Evolutionary conservation across 768 basidiomycete genomes (phyloP).

Genomic region (Boletales sp.): DNA sequence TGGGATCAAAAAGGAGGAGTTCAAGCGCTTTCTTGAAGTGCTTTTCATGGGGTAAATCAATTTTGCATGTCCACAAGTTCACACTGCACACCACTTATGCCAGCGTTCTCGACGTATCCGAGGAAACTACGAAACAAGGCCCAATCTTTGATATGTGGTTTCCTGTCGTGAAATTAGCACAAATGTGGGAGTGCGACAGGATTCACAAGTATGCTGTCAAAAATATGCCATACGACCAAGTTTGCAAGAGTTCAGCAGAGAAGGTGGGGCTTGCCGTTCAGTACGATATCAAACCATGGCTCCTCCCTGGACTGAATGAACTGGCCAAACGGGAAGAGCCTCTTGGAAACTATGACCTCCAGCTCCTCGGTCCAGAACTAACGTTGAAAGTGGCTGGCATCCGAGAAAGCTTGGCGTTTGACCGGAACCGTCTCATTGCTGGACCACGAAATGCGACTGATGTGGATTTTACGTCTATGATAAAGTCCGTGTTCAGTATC

Average conservation of each 20-base stretch:
- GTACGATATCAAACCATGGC: slow-evolving; percentile 33
- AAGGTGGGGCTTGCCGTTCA: slow-evolving; percentile 30
- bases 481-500: slow-evolving; percentile 8
- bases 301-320: slow-evolving; percentile 26
- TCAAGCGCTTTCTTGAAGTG: slow-evolving; percentile 22
- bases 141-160: slow-evolving; percentile 31
- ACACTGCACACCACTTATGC: neutral
- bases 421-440: neutral
- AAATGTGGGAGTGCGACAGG: slow-evolving; percentile 35
- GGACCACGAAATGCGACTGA: neutral
- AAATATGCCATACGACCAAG: slow-evolving; percentile 18
- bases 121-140: neutral
- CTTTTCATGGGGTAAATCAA: slow-evolving; percentile 16
- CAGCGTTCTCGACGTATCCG: neutral
- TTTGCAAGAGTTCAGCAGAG: slow-evolving; percentile 13
- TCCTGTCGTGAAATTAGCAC: slow-evolving; percentile 36
- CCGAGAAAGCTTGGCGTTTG: slow-evolving; percentile 13
- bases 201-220: slow-evolving; percentile 30
- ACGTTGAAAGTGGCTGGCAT: slow-evolving; percentile 20
- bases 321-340: slow-evolving; percentile 17
- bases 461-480: slow-evolving; percentile 15
- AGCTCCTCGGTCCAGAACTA: slow-evolving; percentile 13
- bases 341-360: slow-evolving; percentile 11
- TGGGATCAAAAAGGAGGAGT: slow-evolving; percentile 22
- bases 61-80: no score